Percentiles rank a stretch among this genome's conserved stretches.
Conservation (phyloP, 2,329 filamentous ascomycete genomes). For the Akanthomyces dipterigenus region DNA sequence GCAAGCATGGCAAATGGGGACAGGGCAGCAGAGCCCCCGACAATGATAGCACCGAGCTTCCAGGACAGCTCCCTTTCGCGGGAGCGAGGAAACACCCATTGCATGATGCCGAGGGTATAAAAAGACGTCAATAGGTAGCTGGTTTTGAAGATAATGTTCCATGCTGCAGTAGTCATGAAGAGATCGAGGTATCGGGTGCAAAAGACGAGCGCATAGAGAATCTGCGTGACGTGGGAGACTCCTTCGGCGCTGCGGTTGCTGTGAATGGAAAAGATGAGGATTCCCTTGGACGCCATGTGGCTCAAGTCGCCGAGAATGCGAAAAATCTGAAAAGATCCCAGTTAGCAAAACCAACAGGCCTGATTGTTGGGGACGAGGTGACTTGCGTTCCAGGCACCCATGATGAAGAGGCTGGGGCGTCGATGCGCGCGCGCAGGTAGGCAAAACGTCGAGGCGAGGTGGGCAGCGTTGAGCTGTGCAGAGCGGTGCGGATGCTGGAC, state of each 20-base stretch:
- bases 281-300: slow-evolving; percentile 80
- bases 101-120: slow-evolving; percentile 85
- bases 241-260: slow-evolving; percentile 82
- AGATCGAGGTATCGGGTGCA: slow-evolving; percentile 80
- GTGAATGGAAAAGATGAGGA: slow-evolving; percentile 87
- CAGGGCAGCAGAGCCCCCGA: slow-evolving; percentile 57
- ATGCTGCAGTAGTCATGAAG: slow-evolving; percentile 50
- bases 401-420: slow-evolving; percentile 20
- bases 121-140: slow-evolving; percentile 80
- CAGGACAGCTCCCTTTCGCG: slow-evolving; percentile 87
- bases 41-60: slow-evolving; percentile 71
- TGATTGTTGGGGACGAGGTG: not conserved
- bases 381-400: slow-evolving; percentile 36
- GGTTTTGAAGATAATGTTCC: slow-evolving; percentile 80
- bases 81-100: slow-evolving; percentile 78
- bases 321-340: slow-evolving; percentile 43
- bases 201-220: slow-evolving; percentile 82
- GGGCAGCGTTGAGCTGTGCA: not conserved
- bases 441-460: not conserved
- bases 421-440: not conserved
- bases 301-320: slow-evolving; percentile 77
- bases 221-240: slow-evolving; percentile 85
- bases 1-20: slow-evolving; percentile 69
- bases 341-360: not conserved
- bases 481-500: not conserved